Evolutionary conservation across 345 rosid species (phyloP).

Genomic region (Populus davidiana): DNA sequence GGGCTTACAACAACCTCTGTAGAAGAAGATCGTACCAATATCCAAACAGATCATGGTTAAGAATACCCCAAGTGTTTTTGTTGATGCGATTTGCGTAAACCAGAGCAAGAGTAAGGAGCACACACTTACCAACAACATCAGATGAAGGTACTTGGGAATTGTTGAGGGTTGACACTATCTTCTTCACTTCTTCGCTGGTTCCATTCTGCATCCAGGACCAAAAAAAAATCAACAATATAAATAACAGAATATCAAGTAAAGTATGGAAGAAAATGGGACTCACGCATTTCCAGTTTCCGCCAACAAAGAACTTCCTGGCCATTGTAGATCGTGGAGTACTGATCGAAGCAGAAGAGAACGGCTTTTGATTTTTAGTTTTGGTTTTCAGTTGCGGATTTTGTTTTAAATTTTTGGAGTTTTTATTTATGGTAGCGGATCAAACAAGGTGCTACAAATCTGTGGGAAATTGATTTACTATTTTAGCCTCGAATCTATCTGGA

Average conservation of each 20-base stretch:
- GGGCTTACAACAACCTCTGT: conserved; percentile 92
- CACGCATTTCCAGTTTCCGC: conserved; percentile 99
- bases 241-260: neutral
- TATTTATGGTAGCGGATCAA: neutral
- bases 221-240: neutral
- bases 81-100: neutral
- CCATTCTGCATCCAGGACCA: conserved; percentile 56
- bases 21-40: neutral
- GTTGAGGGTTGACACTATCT: conserved; percentile 67
- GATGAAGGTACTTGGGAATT: conserved; percentile 62
- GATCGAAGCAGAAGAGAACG: too few species aligned
- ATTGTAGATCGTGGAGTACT: conserved; percentile 24
- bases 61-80: neutral
- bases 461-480: neutral
- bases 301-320: conserved; percentile 86
- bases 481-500: conserved; percentile 1
- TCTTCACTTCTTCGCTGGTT: conserved; percentile 84
- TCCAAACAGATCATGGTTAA: neutral
- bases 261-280: conserved; percentile 20
- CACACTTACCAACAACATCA: conserved; percentile 73
- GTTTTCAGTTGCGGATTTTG: neutral
- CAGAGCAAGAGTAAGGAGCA: neutral
- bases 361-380: neutral
- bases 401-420: neutral
- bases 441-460: conserved; percentile 15